Evolutionary conservation across 2,329 filamentous ascomycete genomes (phyloP).

Genomic region (Phaeosphaeriaceae sp.): DNA sequence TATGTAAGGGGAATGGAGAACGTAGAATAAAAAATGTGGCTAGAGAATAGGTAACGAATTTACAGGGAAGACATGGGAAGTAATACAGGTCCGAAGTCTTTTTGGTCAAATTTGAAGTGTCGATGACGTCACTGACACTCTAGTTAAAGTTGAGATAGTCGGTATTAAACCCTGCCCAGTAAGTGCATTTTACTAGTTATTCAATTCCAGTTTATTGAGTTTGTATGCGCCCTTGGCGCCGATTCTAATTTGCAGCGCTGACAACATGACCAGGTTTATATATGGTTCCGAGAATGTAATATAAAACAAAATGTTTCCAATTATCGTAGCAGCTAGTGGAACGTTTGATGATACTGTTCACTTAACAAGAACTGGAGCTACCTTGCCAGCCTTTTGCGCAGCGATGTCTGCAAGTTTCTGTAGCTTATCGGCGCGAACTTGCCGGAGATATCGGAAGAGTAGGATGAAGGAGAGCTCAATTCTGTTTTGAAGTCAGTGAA

Average conservation of each 20-base stretch:
- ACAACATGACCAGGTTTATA: not conserved
- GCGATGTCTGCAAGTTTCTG: constrained; percentile 70
- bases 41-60: too few relatives aligned
- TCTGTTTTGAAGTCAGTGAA: constrained; percentile 53
- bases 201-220: too few relatives aligned
- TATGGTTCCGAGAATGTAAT: constrained; percentile 1
- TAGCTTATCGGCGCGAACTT: constrained; percentile 72
- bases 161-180: not conserved
- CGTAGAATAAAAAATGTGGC: too few relatives aligned
- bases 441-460: constrained; percentile 80
- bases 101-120: too few relatives aligned
- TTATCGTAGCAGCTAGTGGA: not conserved
- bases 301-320: constrained; percentile 1
- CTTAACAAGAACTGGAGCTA: constrained; percentile 41
- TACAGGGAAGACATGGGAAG: too few relatives aligned
- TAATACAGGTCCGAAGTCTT: too few relatives aligned
- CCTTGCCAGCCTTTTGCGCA: constrained; percentile 58
- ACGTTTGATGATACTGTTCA: constrained; percentile 13
- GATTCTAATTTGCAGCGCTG: not conserved
- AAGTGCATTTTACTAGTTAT: not conserved
- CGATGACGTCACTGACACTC: constrained; percentile 6
- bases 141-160: not conserved
- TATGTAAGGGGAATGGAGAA: too few relatives aligned
- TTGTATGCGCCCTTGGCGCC: not conserved
- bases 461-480: constrained; percentile 89